Evolutionary conservation across 768 basidiomycete species (phyloP).

Genomic region (Chiua virens): DNA sequence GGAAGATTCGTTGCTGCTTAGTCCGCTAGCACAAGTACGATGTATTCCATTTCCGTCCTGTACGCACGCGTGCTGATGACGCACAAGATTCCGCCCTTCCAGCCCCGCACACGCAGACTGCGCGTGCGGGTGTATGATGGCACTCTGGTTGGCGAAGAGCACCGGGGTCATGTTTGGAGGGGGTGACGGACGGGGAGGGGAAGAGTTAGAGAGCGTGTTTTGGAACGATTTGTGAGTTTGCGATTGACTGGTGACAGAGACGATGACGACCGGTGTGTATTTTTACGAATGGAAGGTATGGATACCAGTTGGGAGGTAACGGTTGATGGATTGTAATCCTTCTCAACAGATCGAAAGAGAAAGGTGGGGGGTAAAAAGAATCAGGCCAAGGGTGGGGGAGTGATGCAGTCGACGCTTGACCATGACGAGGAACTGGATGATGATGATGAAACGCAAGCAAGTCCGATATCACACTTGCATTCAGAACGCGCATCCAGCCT

Average conservation of each 20-base stretch:
- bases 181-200: too few species aligned
- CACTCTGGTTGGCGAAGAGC: constrained; percentile 65
- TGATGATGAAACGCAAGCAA: too few species aligned
- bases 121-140: constrained; percentile 88
- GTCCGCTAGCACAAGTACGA: constrained; percentile 54
- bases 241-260: background rate
- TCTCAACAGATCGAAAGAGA: constrained; percentile 63
- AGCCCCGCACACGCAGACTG: constrained; percentile 48
- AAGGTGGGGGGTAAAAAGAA: constrained; percentile 46
- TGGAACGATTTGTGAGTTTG: too few species aligned
- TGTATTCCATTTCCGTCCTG: background rate
- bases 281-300: constrained; percentile 51
- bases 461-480: too few species aligned
- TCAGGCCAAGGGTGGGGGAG: constrained; percentile 11
- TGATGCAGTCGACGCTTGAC: too few species aligned
- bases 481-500: too few species aligned
- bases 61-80: background rate
- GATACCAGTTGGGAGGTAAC: constrained; percentile 70
- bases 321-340: constrained; percentile 79
- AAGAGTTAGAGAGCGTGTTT: too few species aligned
- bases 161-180: too few species aligned
- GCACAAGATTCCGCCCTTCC: constrained; percentile 21
- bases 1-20: constrained; percentile 34
- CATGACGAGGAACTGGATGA: too few species aligned
- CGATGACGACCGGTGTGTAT: background rate